phyloP scores from a whole-genome alignment of 2,329 filamentous ascomycete species.

The Parascedosporium putredinis region DNA sequence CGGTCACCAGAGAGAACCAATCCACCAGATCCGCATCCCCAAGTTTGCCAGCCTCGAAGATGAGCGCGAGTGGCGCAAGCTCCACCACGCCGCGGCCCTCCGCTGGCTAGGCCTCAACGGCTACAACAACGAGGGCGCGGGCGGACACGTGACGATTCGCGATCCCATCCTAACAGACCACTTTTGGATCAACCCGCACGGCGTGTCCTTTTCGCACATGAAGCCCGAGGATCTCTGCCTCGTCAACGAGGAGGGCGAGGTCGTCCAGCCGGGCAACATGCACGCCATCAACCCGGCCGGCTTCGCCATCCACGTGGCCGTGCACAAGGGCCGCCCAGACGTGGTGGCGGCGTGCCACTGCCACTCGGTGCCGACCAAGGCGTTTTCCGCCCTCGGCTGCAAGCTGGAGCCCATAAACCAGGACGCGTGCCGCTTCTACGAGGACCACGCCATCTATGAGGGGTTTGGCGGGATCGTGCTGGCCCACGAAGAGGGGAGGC shows the following conservation, averaged over 20 bases:
- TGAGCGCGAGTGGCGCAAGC: conserved; percentile 23
- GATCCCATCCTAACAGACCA: conserved; percentile 23
- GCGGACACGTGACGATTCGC: conserved; percentile 34
- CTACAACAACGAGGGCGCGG: conserved; percentile 32
- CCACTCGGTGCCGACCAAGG: conserved; percentile 52
- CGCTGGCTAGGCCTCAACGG: conserved; percentile 35
- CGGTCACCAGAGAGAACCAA: neutral
- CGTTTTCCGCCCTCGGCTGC: conserved; percentile 53
- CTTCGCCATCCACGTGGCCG: conserved; percentile 56
- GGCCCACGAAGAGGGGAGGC: conserved; percentile 50
- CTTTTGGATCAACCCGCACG: conserved; percentile 46
- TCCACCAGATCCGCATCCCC: neutral
- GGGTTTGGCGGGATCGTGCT: conserved; percentile 39
- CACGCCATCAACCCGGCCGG: conserved; percentile 54
- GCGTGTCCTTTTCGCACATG: conserved; percentile 53
- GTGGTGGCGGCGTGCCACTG: conserved; percentile 58
- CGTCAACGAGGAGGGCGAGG: conserved; percentile 46
- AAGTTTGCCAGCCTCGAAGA: conserved; percentile 11
- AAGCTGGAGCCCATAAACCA: conserved; percentile 60
- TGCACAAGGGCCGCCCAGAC: conserved; percentile 52
- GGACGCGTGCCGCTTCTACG: conserved; percentile 53
- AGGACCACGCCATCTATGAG: conserved; percentile 50
- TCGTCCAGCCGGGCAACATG: conserved; percentile 48
- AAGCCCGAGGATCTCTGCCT: conserved; percentile 58
- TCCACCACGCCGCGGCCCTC: conserved; percentile 36